Evolutionary conservation across 2,329 filamentous ascomycete genomes (phyloP).

Genomic region (Fusarium sp.): DNA sequence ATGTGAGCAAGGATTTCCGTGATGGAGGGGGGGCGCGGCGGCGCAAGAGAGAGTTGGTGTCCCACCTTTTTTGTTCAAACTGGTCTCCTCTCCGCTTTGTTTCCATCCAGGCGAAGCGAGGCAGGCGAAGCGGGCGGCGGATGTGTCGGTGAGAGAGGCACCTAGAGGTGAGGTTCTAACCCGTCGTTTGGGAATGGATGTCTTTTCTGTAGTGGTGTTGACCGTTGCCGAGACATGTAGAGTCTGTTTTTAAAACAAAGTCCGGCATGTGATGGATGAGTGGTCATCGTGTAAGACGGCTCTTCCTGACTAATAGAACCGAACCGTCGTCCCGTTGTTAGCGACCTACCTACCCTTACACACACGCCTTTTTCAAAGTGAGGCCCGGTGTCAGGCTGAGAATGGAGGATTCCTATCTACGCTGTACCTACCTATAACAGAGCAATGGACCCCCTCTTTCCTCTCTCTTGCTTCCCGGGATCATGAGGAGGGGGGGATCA

Average conservation of each 20-base stretch:
- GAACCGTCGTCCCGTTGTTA: neutral
- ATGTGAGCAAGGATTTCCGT: conserved; percentile 20
- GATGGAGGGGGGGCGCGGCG: neutral
- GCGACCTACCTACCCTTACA: neutral
- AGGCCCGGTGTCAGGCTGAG: neutral
- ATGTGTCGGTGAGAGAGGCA: conserved; percentile 26
- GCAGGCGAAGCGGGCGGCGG: conserved; percentile 10
- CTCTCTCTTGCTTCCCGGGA: neutral
- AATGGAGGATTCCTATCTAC: neutral
- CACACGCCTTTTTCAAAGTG: neutral
- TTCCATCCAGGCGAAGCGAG: conserved; percentile 20
- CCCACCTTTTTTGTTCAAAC: neutral
- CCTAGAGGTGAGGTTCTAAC: neutral
- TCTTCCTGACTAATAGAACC: neutral
- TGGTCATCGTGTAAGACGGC: neutral
- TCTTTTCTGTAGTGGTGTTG: neutral
- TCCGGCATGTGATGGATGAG: conserved; percentile 1
- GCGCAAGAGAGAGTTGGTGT: neutral
- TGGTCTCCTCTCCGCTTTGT: conserved; percentile 13
- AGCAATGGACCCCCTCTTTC: conserved; percentile 6
- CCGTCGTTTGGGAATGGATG: neutral
- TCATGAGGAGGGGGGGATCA: neutral
- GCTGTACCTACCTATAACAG: neutral
- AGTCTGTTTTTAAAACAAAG: neutral
- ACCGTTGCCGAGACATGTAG: neutral